These are phyloP conservation scores for Actinomucor elegans DNA, from an alignment of 371 early-diverging fungal species.

Conservation along the genomic window DNA sequence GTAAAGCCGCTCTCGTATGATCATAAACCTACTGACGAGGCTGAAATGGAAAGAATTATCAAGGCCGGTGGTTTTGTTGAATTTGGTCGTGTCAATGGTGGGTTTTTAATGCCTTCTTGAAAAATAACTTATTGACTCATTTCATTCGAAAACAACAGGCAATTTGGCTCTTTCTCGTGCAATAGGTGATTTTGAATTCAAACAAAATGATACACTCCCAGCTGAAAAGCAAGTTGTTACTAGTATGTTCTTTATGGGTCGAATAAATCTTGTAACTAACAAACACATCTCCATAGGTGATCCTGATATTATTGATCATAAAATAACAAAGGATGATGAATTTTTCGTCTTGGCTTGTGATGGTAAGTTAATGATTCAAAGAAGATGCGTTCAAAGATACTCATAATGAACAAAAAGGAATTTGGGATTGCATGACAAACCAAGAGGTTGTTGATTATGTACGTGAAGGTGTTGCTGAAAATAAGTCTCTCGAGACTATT, in stretches of 20 bases:
- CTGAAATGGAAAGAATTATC: conserved; percentile 78
- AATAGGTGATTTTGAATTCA: conserved; percentile 95
- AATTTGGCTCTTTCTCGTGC: conserved; percentile 94
- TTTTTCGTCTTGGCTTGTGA: conserved; percentile 94
- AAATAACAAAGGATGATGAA: conserved; percentile 72
- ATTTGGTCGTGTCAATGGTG: conserved; percentile 93
- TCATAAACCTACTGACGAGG: conserved; percentile 86
- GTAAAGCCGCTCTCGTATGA: conserved; percentile 81
- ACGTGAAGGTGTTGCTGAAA: conserved; percentile 60
- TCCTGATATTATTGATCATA: conserved; percentile 74
- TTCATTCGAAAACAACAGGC: conserved; percentile 31
- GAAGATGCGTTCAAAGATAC: too few relatives aligned
- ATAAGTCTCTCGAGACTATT: conserved; percentile 59
- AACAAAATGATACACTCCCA: conserved; percentile 68
- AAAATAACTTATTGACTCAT: not conserved
- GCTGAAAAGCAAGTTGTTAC: conserved; percentile 90
- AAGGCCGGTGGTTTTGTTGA: conserved; percentile 94
- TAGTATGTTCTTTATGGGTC: conserved; percentile 22
- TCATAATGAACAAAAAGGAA: conserved; percentile 65
- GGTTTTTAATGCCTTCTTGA: not conserved
- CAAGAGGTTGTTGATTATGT: conserved; percentile 89
- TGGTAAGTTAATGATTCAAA: conserved; percentile 51
- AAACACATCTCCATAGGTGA: conserved; percentile 13
- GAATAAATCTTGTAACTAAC: not conserved
- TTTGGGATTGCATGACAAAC: conserved; percentile 96